Evolutionary conservation across 306 rosid genomes (phyloP), one percentile per base, ranked within the genome.

Genomic region (Geum urbanum): DNA sequence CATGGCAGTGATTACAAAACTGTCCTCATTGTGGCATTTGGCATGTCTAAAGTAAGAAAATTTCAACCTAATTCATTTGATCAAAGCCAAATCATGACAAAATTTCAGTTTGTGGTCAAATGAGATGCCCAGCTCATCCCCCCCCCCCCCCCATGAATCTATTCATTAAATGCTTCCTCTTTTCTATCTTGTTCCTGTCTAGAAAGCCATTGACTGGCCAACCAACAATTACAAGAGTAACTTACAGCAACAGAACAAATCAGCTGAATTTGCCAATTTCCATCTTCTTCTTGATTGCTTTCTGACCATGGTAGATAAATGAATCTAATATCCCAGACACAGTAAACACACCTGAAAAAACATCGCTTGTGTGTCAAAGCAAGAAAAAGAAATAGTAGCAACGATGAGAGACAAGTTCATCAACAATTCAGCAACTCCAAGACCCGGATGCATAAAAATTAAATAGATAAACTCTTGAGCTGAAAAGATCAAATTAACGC

Each of bases 261-360:
- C 82, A 95, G 76, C 74, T 89, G 50, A 91, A 91, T 84, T 95
- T 95, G 44, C 99, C 96, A 10, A 95, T 71, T 81, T 95, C 97
- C 91, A 95, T 95, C 86, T 95, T 95, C 87, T 95, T 95, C 89
- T 89, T 89, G 77, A 95, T 89, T 66, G 92, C 97, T 82, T 53
- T 87, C 77, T 91, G 99, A 67, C 99, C 97, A 76, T 95, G 99
- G 80, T 95, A 95, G 81, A 95, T 72, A 62, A 95, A 95, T 32
- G 99, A 89, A 91, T 95, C 97, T 62, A 95, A 70, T 80, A 95
- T 95, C 72, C 97, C 99, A 10, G 99, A 95, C 57, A 95, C 96
- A 0, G 97, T 89, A 84, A 89, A 95, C 67, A 95, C 78, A 65
- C 99, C 97, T 95, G 86, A 45, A 64, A 60, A 32, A 82, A 60